These are phyloP conservation scores for Haplosporangium sp. DNA, from an alignment of 371 early-diverging fungal species.

Conservation along the genomic window DNA sequence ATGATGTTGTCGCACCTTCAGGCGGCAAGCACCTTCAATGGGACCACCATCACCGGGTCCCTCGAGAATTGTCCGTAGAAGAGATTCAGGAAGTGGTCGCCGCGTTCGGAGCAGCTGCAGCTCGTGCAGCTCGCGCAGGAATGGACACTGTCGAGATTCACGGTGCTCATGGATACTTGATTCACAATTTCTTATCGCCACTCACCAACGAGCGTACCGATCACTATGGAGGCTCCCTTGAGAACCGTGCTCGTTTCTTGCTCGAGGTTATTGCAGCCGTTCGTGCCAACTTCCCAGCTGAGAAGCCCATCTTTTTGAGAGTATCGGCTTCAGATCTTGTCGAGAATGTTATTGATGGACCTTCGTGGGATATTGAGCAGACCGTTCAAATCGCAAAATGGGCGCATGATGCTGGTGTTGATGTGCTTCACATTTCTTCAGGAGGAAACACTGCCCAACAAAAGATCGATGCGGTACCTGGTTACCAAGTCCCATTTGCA, in stretches of 20 bases:
- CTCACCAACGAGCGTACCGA: slow-evolving; percentile 87
- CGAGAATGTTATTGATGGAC: slow-evolving; percentile 59
- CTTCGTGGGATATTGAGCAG: slow-evolving; percentile 74
- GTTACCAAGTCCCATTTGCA: slow-evolving; percentile 83
- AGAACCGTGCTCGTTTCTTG: slow-evolving; percentile 80
- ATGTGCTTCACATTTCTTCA: slow-evolving; percentile 78
- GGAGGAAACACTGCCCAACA: slow-evolving; percentile 72
- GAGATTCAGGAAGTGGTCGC: slow-evolving; percentile 71
- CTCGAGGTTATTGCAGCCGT: slow-evolving; percentile 74
- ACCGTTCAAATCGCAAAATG: slow-evolving; percentile 67
- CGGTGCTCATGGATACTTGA: slow-evolving; percentile 79
- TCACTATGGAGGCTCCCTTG: slow-evolving; percentile 82
- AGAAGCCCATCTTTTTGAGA: slow-evolving; percentile 86
- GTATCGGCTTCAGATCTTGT: slow-evolving; percentile 81
- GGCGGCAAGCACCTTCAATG: slow-evolving; percentile 61
- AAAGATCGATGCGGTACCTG: slow-evolving; percentile 62
- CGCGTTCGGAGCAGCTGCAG: slow-evolving; percentile 79
- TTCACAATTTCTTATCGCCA: slow-evolving; percentile 85
- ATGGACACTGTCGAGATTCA: slow-evolving; percentile 92
- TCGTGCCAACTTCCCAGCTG: slow-evolving; percentile 77
- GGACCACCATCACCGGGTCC: slow-evolving; percentile 59
- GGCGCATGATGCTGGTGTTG: slow-evolving; percentile 76
- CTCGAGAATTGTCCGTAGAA: slow-evolving; percentile 69
- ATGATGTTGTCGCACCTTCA: slow-evolving; percentile 80
- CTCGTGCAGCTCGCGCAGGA: slow-evolving; percentile 80